phyloP scores from a whole-genome alignment of 805 yeast genomes.

The Myxozyma melibiosi region DNA sequence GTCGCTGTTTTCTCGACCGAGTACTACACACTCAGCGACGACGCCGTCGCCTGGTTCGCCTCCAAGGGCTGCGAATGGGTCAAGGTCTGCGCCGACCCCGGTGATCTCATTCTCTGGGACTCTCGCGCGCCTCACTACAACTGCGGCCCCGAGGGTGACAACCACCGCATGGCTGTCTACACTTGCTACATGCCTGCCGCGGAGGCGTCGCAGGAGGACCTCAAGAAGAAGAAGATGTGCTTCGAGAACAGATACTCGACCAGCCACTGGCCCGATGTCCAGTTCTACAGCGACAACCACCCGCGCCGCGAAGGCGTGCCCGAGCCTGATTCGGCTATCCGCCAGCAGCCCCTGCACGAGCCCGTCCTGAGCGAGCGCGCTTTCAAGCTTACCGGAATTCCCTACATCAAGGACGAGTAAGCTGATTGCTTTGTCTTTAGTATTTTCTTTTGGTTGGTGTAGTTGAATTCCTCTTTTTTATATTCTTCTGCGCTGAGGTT shows the following conservation, averaged over 20 bases:
- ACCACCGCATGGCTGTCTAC: conserved; percentile 11
- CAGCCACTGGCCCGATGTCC: conserved; percentile 22
- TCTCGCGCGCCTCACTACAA: conserved; percentile 22
- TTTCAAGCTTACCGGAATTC: conserved; percentile 20
- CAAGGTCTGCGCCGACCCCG: conserved; percentile 21
- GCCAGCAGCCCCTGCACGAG: conserved; percentile 9
- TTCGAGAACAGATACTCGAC: conserved; percentile 14
- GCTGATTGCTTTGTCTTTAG: too few species aligned
- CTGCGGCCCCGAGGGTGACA: conserved; percentile 7
- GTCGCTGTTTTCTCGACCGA: conserved; percentile 4
- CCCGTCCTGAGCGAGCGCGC: conserved; percentile 18
- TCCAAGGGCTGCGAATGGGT: conserved; percentile 17
- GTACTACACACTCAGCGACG: conserved; percentile 5
- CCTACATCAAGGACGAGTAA: conserved; percentile 17
- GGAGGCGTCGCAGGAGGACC: conserved; percentile 22
- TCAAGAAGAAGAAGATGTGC: conserved; percentile 11
- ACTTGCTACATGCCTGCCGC: conserved; percentile 16
- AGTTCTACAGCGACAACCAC: not conserved
- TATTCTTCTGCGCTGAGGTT: too few species aligned
- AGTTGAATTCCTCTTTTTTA: not conserved
- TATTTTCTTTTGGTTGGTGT: not conserved
- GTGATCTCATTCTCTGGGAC: conserved; percentile 24
- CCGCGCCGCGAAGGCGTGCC: conserved; percentile 8
- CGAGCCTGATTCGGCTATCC: conserved; percentile 4
- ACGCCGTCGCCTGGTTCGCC: conserved; percentile 11